phyloP scores from a whole-genome alignment of 73 alveolate genomes.

The Paramecium pentaurelia region DNA sequence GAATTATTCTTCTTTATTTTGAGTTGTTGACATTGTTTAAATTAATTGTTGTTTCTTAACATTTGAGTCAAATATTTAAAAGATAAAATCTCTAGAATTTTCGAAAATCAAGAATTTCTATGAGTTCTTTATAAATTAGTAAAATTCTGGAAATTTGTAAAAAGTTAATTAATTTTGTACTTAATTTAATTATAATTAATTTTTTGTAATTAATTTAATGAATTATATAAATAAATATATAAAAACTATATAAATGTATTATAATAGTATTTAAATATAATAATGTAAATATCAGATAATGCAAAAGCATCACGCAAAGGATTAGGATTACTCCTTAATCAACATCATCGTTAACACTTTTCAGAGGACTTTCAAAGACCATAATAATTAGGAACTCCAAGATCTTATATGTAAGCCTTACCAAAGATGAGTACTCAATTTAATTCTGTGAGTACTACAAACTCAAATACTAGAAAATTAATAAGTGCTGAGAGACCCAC shows the following conservation, averaged over 20 bases:
- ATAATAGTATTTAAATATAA: background rate
- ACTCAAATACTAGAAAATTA: conserved; percentile 20
- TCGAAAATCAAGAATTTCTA: background rate
- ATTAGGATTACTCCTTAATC: background rate
- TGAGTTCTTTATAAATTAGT: background rate
- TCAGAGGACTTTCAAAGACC: conserved; percentile 1
- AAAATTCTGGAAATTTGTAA: background rate
- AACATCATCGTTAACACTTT: background rate
- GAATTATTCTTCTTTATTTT: conserved; percentile 18
- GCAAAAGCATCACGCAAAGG: background rate
- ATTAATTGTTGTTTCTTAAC: background rate
- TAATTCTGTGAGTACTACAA: conserved; percentile 18
- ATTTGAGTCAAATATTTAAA: background rate
- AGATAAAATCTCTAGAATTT: background rate
- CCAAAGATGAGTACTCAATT: conserved; percentile 18
- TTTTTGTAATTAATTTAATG: too few species aligned
- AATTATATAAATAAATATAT: background rate
- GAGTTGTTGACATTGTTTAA: background rate
- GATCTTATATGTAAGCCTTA: background rate
- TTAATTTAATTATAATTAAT: too few species aligned
- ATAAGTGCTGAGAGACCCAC: conserved; percentile 42
- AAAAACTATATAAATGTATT: background rate
- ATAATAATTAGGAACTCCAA: background rate
- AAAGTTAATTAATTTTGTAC: background rate
- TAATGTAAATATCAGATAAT: background rate